A percentile compares a stretch with the other conserved stretches of the same genome.
Conservation (phyloP, 106 monocot genomes). For the Dendrobium officinale region DNA sequence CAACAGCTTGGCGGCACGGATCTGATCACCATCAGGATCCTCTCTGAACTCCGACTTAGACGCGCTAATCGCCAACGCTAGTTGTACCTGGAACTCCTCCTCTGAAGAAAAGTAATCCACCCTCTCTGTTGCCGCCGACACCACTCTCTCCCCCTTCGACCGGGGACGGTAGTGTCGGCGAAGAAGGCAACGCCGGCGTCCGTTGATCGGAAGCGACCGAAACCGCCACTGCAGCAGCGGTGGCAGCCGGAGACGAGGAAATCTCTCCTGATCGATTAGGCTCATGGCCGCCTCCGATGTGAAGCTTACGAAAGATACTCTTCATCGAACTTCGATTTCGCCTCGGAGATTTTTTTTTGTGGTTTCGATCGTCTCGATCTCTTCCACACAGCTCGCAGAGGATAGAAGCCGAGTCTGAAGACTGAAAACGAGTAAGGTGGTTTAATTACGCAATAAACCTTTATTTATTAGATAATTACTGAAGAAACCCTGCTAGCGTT, state of each 20-base stretch:
- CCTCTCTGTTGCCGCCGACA: slow-evolving; percentile 14
- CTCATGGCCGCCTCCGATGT: slow-evolving; percentile 11
- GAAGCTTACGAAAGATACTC: slow-evolving; percentile 12
- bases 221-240: background rate
- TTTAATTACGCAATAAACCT: background rate
- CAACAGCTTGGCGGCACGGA: slow-evolving; percentile 33
- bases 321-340: slow-evolving; percentile 9
- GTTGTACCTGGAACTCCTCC: slow-evolving; percentile 97
- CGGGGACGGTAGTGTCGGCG: background rate
- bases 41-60: slow-evolving; percentile 64
- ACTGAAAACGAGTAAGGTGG: background rate
- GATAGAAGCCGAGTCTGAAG: background rate
- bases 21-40: slow-evolving; percentile 75
- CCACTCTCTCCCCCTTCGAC: background rate
- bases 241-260: background rate
- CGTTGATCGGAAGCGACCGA: slow-evolving; percentile 6
- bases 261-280: slow-evolving; percentile 8
- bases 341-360: background rate
- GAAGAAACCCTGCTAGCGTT: background rate
- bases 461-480: background rate
- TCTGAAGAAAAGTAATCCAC: slow-evolving; percentile 71
- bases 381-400: background rate
- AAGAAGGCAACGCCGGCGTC: background rate
- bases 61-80: slow-evolving; percentile 90
- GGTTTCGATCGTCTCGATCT: background rate